These are phyloP conservation scores for Leccinellum luteum DNA, from an alignment of 768 basidiomycete genomes.

Conservation along the genomic window DNA sequence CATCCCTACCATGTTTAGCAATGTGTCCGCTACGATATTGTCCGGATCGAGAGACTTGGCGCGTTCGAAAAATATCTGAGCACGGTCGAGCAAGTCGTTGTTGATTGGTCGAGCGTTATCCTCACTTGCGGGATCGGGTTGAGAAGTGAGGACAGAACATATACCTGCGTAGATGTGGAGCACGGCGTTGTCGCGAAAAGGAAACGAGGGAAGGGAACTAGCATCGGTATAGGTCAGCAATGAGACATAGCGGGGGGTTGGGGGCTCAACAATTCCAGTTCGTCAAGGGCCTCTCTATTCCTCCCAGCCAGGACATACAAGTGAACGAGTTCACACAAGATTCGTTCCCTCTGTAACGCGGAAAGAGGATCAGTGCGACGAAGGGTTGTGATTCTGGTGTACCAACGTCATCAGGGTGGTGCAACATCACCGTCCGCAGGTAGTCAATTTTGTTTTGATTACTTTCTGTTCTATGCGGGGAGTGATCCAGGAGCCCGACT, in stretches of 20 bases:
- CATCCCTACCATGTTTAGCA: slow-evolving; percentile 50
- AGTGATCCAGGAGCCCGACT: slow-evolving; percentile 49
- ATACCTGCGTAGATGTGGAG: slow-evolving; percentile 85
- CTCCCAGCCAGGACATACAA: slow-evolving; percentile 56
- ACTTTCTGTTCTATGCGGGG: slow-evolving; percentile 27
- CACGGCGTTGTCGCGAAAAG: slow-evolving; percentile 77
- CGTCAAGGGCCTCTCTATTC: slow-evolving; percentile 73
- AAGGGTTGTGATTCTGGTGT: background rate
- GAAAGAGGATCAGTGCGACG: slow-evolving; percentile 12
- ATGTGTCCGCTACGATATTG: slow-evolving; percentile 50
- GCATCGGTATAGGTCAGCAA: slow-evolving; percentile 3
- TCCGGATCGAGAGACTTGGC: slow-evolving; percentile 58
- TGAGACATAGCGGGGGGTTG: background rate
- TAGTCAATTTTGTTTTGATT: slow-evolving; percentile 50
- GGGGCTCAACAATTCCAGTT: slow-evolving; percentile 72
- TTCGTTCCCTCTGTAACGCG: slow-evolving; percentile 57
- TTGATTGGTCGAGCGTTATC: slow-evolving; percentile 17
- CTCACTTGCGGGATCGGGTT: slow-evolving; percentile 23
- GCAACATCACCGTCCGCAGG: slow-evolving; percentile 69
- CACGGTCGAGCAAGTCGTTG: slow-evolving; percentile 44
- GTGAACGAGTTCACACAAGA: slow-evolving; percentile 74
- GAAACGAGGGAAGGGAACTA: slow-evolving; percentile 85
- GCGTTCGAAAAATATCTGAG: slow-evolving; percentile 65
- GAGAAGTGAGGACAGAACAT: slow-evolving; percentile 62
- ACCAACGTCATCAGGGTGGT: slow-evolving; percentile 62